Evolutionary conservation across 805 yeast genomes (phyloP).

Genomic region (Vanderwaltozyma verrucispora): DNA sequence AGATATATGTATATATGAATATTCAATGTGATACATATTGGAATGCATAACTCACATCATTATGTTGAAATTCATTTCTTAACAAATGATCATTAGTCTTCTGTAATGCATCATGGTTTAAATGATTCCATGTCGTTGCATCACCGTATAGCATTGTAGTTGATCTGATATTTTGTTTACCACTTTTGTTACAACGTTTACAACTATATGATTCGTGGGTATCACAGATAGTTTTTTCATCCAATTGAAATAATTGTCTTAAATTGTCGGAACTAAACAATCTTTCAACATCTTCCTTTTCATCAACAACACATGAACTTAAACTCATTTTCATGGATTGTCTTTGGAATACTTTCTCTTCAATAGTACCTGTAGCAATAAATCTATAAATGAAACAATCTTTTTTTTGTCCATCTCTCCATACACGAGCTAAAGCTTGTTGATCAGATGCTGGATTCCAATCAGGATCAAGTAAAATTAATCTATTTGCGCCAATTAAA

Average conservation of each 20-base stretch:
- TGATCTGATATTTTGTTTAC: conserved; percentile 52
- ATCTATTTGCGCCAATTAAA: conserved; percentile 88
- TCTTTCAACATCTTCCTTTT: conserved; percentile 89
- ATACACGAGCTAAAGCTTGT: conserved; percentile 93
- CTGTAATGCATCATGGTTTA: conserved; percentile 49
- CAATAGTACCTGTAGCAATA: conserved; percentile 90
- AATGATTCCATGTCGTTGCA: conserved; percentile 95
- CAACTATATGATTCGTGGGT: conserved; percentile 91
- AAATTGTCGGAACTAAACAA: conserved; percentile 76
- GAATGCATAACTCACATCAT: conserved; percentile 76
- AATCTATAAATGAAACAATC: conserved; percentile 93
- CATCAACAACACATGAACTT: conserved; percentile 95
- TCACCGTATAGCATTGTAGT: conserved; percentile 94
- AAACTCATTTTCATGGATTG: conserved; percentile 90
- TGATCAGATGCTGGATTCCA: conserved; percentile 99
- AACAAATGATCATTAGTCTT: conserved; percentile 69
- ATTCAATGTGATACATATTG: conserved; percentile 76
- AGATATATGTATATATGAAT: neutral
- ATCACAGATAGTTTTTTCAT: conserved; percentile 62
- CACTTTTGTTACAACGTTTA: conserved; percentile 55
- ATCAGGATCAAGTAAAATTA: conserved; percentile 81
- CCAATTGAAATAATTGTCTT: conserved; percentile 62
- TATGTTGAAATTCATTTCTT: conserved; percentile 57
- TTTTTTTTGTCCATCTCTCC: conserved; percentile 98
- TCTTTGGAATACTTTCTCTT: conserved; percentile 91